A percentile compares a stretch with the other conserved stretches of the same genome.
Conservation (phyloP, 2,329 filamentous ascomycete genomes). For the Calonectria multiphialidica region DNA sequence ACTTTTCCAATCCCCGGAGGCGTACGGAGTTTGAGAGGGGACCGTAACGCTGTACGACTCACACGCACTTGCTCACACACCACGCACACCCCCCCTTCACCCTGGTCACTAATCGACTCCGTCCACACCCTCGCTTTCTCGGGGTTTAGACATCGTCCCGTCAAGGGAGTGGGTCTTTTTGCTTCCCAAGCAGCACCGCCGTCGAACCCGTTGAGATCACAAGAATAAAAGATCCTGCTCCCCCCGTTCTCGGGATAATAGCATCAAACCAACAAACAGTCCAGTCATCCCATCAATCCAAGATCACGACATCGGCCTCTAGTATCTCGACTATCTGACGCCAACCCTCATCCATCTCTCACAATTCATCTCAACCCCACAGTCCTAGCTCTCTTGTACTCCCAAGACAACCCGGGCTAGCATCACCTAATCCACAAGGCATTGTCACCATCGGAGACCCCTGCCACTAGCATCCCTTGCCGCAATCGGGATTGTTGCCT, state of each 20-base stretch:
- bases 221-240: constrained; percentile 43
- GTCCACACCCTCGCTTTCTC: constrained; percentile 9
- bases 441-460: constrained; percentile 46
- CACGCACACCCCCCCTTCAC: no score
- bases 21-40: neutral
- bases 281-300: constrained; percentile 17
- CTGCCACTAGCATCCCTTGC: constrained; percentile 44
- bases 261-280: constrained; percentile 19
- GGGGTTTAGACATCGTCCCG: constrained; percentile 46
- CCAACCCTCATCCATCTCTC: constrained; percentile 23
- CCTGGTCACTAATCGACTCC: neutral
- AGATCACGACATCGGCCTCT: constrained; percentile 21
- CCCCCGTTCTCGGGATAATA: constrained; percentile 32
- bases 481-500: constrained; percentile 47
- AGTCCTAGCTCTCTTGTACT: constrained; percentile 24
- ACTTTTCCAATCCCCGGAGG: constrained; percentile 7
- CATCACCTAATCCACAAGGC: constrained; percentile 46
- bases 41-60: constrained; percentile 7
- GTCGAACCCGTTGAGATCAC: constrained; percentile 39
- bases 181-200: constrained; percentile 37
- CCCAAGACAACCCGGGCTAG: constrained; percentile 34
- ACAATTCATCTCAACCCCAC: constrained; percentile 25
- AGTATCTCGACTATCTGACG: constrained; percentile 22
- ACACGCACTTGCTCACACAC: neutral
- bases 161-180: constrained; percentile 15